A percentile compares a stretch with the other conserved stretches of the same genome.
phyloP scores from a whole-genome alignment of 1,284 basidiomycete species.

The Rhizopogon hawkerae region DNA sequence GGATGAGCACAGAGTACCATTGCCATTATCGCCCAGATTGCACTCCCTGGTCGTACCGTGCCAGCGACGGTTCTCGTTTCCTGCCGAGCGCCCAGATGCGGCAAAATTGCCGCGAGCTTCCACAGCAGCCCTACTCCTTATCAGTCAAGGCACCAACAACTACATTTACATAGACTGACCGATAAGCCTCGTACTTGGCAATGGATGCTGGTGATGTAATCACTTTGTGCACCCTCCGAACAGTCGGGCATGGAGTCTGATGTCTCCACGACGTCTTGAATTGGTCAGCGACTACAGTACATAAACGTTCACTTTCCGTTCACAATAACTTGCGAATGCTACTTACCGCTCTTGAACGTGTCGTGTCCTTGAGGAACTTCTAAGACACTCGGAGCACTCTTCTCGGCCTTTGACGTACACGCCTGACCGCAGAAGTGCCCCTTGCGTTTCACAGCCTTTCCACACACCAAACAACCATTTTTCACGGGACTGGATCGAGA shows the following conservation, averaged over 20 bases:
- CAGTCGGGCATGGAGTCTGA: slow-evolving; percentile 42
- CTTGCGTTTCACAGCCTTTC: slow-evolving; percentile 40
- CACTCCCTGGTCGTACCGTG: slow-evolving; percentile 42
- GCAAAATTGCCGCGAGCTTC: slow-evolving; percentile 51
- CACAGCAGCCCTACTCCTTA: slow-evolving; percentile 34
- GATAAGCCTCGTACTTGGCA: slow-evolving; percentile 49
- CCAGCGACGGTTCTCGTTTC: slow-evolving; percentile 48
- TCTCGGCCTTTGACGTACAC: slow-evolving; percentile 44
- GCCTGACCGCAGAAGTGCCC: slow-evolving; percentile 50
- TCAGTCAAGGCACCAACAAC: slow-evolving; percentile 1
- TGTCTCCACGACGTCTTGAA: slow-evolving; percentile 65
- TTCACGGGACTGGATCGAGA: slow-evolving; percentile 40
- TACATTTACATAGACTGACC: slow-evolving; percentile 29
- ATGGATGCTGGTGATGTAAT: slow-evolving; percentile 37
- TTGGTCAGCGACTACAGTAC: slow-evolving; percentile 46
- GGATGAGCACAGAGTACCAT: slow-evolving; percentile 44
- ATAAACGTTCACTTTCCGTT: slow-evolving; percentile 8
- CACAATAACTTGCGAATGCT: not conserved
- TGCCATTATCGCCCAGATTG: slow-evolving; percentile 51
- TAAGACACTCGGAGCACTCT: slow-evolving; percentile 43
- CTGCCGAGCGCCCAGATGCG: slow-evolving; percentile 40
- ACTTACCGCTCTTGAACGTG: slow-evolving; percentile 54
- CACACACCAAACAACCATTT: slow-evolving; percentile 49
- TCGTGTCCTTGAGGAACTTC: slow-evolving; percentile 52
- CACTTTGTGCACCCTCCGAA: slow-evolving; percentile 54